phyloP scores from a whole-genome alignment of 2,329 filamentous ascomycete genomes.

The Aspergillus sp. region DNA sequence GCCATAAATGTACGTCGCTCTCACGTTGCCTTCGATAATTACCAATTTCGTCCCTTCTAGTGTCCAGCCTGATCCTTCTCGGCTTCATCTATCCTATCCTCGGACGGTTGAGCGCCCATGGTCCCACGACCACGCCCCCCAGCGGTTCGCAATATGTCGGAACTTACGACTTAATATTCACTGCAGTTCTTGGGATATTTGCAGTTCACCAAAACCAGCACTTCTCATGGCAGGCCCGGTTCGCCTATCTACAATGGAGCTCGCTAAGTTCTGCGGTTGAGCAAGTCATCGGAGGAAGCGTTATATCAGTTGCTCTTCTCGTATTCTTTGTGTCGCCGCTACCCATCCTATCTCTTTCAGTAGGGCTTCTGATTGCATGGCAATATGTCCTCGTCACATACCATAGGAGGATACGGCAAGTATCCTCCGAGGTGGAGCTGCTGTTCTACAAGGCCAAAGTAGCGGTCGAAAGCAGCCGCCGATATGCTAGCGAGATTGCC shows the following conservation, averaged over 20 bases:
- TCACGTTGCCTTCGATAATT: no score
- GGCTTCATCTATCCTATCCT: not conserved
- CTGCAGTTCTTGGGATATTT: not conserved
- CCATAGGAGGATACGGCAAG: not conserved
- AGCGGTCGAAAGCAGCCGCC: not conserved
- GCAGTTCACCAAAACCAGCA: not conserved
- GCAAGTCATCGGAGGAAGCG: not conserved
- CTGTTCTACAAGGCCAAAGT: not conserved
- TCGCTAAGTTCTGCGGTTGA: not conserved
- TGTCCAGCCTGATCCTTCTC: not conserved
- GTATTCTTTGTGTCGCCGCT: not conserved
- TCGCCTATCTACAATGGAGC: not conserved
- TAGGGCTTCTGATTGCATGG: not conserved
- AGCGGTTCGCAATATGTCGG: not conserved
- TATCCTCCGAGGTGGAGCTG: not conserved
- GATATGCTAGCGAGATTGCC: not conserved
- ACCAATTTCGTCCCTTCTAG: not conserved
- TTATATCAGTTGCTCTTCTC: not conserved
- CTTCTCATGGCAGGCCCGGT: not conserved
- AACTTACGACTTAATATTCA: not conserved
- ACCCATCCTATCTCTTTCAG: not conserved
- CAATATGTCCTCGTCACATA: not conserved
- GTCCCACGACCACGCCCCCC: not conserved
- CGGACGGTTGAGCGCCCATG: not conserved
- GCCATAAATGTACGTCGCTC: no score